phyloP scores from a whole-genome alignment of 2,329 filamentous ascomycete species.

The Fusarium luffae region DNA sequence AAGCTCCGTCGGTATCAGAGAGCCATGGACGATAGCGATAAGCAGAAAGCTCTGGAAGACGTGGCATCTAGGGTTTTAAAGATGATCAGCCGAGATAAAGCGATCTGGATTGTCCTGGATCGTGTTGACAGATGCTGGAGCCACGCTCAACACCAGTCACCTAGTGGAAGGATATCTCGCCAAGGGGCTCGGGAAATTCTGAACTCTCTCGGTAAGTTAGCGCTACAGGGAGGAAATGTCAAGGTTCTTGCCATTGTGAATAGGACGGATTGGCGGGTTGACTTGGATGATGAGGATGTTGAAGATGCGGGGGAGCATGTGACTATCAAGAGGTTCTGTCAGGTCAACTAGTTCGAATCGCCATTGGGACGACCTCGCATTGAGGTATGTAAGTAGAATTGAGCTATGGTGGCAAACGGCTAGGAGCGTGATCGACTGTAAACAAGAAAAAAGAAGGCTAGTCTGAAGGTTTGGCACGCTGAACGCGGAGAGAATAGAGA shows the following conservation, averaged over 20 bases:
- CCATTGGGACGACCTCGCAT: too few relatives aligned
- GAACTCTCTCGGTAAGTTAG: fast-evolving
- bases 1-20: neutral
- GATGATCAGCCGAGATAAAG: neutral
- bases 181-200: neutral
- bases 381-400: too few relatives aligned
- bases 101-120: fast-evolving
- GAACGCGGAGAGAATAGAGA: neutral
- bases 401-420: too few relatives aligned
- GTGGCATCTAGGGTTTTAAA: fast-evolving
- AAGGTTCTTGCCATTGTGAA: neutral
- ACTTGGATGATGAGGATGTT: neutral
- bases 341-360: neutral
- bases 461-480: too few relatives aligned
- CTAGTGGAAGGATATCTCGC: neutral
- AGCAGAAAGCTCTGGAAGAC: neutral
- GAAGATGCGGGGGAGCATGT: neutral
- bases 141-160: fast-evolving
- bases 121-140: neutral
- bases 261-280: neutral
- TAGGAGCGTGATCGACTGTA: too few relatives aligned
- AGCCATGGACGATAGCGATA: fast-evolving
- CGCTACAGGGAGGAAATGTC: fast-evolving
- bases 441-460: too few relatives aligned
- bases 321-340: neutral